phyloP scores from a whole-genome alignment of 1,284 basidiomycete genomes.

The Cryptococcus sp. region DNA sequence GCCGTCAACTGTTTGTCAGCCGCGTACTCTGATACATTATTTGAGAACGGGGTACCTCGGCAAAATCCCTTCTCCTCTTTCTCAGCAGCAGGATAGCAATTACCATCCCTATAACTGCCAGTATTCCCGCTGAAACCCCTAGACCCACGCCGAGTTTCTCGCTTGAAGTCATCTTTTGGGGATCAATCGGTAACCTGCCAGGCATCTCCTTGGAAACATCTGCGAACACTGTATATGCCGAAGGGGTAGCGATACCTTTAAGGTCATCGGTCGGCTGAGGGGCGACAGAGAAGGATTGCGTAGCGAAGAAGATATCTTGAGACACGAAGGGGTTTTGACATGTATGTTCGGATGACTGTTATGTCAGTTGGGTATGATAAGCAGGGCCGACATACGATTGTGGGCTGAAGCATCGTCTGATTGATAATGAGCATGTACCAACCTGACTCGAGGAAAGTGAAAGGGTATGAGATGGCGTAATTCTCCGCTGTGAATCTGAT shows the following conservation, averaged over 20 bases:
- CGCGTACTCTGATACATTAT: background rate
- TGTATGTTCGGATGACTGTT: slow-evolving; percentile 23
- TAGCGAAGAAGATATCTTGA: slow-evolving; percentile 41
- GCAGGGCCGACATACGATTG: slow-evolving; percentile 25
- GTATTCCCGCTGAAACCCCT: slow-evolving; percentile 25
- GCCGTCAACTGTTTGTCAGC: slow-evolving; percentile 26
- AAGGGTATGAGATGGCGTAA: slow-evolving; percentile 28
- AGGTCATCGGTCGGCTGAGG: slow-evolving; percentile 25
- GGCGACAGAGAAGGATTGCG: slow-evolving; percentile 30
- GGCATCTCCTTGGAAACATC: slow-evolving; percentile 26
- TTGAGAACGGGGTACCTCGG: slow-evolving; percentile 17
- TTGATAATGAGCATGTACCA: slow-evolving; percentile 47
- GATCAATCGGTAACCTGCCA: slow-evolving; percentile 24
- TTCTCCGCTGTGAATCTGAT: slow-evolving; percentile 26
- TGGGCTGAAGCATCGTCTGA: slow-evolving; percentile 42
- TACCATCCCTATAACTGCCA: slow-evolving; percentile 23
- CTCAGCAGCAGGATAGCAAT: slow-evolving; percentile 26
- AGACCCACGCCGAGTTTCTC: slow-evolving; percentile 32
- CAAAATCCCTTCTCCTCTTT: slow-evolving; percentile 20
- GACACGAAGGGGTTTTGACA: slow-evolving; percentile 29
- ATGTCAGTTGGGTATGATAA: background rate
- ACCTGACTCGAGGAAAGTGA: slow-evolving; percentile 35
- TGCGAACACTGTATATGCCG: slow-evolving; percentile 34
- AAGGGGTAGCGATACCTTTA: slow-evolving; percentile 12
- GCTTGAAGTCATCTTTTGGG: slow-evolving; percentile 5